A percentile compares a stretch with the other conserved stretches of the same genome.
Conservation (phyloP, 2,329 filamentous ascomycete species). For the Oidium heveae region DNA sequence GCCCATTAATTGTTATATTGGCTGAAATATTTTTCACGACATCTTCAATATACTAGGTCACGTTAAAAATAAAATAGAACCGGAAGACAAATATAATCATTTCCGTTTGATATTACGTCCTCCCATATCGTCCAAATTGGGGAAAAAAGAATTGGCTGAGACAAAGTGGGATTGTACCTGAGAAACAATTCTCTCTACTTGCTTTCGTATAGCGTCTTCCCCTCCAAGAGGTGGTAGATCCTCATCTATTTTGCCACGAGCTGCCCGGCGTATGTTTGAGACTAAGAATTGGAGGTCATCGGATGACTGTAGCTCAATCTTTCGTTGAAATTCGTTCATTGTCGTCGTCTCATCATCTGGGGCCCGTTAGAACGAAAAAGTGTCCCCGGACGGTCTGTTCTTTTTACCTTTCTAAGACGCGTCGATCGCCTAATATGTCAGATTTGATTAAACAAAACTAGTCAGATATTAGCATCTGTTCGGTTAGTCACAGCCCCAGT, state of each 20-base stretch:
- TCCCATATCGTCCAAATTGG: too few relatives aligned
- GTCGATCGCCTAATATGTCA: too few relatives aligned
- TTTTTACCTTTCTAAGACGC: too few relatives aligned
- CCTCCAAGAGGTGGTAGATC: constrained; percentile 39
- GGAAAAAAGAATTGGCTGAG: background rate
- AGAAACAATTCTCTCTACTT: constrained; percentile 33
- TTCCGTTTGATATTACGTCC: too few relatives aligned
- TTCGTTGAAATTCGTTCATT: constrained; percentile 28
- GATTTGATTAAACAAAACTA: too few relatives aligned
- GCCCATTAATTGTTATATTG: constrained; percentile 38
- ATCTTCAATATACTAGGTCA: constrained; percentile 29
- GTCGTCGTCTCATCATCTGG: background rate
- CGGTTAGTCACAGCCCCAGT: too few relatives aligned
- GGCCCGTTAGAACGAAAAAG: too few relatives aligned
- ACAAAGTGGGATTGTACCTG: constrained; percentile 19
- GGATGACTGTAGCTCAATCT: constrained; percentile 56
- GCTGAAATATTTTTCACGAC: constrained; percentile 32
- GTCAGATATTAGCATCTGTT: too few relatives aligned
- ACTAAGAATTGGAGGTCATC: constrained; percentile 49
- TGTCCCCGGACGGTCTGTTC: too few relatives aligned
- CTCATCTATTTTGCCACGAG: constrained; percentile 38
- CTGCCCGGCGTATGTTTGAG: constrained; percentile 41
- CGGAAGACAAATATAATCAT: too few relatives aligned
- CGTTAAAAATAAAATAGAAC: too few relatives aligned
- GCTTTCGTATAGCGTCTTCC: constrained; percentile 30